Evolutionary conservation across 495 filamentous ascomycete species (phyloP), one percentile per base, ranked within the genome.

Genomic region (Aspergillus mulundensis): DNA sequence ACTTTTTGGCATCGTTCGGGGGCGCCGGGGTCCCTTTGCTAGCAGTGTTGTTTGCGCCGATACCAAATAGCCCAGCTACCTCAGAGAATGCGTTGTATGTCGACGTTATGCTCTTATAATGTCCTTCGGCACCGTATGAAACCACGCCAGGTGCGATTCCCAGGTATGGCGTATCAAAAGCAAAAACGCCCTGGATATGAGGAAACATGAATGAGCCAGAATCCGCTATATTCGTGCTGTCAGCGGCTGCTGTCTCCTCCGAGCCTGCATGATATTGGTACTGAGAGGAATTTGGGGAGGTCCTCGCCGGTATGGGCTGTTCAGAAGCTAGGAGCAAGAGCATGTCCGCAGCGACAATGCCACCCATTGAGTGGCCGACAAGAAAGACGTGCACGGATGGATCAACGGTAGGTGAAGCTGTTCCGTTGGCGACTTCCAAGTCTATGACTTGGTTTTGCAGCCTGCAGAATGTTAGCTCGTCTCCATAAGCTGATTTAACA

Each of bases 291-390:
- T 66, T 45, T 6, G 51, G 57, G 8, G 68, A 54, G 3, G 59
- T 41, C 18, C 67, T 64, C 0, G 69, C 59, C 30, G 64, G 68
- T 58, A 93, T 84, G 19, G 87, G 85, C 40, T 85, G 76, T 56
- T 95, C 89, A 21, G 77, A 76, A 25, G 84, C 74, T 16, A 94
- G 77, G 14, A 82, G 72, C 43, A 97, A 79, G 40, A 94, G 72
- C 0, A 89, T 85, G 54, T 98, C 94, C 19, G 91, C 92, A 21
- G 89, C 94, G 14, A 98, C 91, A 61, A 98, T 96, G 57, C 94
- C 94, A 60, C 92, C 94, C 94, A 98, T 98, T 11, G 87, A 91
- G 67, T 98, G 94, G 11, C 95, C 93, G 36, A 96, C 76, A 0
- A 98, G 75, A 58, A 97, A 81, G 20, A 87, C 87, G 63, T 82